Evolutionary conservation across 495 filamentous ascomycete genomes (phyloP).

Genomic region (Xylaria bambusicola): DNA sequence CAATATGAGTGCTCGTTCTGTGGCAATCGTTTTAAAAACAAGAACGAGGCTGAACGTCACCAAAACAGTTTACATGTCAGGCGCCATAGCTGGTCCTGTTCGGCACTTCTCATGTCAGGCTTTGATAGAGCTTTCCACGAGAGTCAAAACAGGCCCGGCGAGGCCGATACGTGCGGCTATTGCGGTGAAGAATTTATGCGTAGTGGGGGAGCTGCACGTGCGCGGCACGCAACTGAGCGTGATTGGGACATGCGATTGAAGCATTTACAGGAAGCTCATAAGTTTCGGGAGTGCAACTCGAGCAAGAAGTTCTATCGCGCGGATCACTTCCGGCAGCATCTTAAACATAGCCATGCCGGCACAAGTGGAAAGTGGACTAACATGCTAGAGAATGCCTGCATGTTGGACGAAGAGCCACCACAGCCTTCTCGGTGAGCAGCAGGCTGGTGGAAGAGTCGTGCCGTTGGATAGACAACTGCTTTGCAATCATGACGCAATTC

Average conservation of each 20-base stretch:
- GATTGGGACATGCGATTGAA: constrained; percentile 85
- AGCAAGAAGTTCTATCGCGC: constrained; percentile 98
- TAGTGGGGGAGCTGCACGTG: constrained; percentile 43
- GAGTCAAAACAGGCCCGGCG: constrained; percentile 59
- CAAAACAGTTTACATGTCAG: constrained; percentile 95
- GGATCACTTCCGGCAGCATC: constrained; percentile 96
- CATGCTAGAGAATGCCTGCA: constrained; percentile 93
- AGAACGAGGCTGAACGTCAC: constrained; percentile 97
- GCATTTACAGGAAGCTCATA: constrained; percentile 88
- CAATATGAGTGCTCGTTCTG: constrained; percentile 94
- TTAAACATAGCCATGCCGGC: constrained; percentile 96
- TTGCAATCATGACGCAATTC: not conserved
- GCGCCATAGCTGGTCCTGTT: constrained; percentile 97
- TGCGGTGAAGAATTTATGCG: constrained; percentile 92
- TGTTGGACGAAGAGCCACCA: constrained; percentile 75
- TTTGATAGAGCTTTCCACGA: constrained; percentile 85
- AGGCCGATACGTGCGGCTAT: constrained; percentile 86
- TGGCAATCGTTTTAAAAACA: constrained; percentile 97
- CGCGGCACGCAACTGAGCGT: constrained; percentile 44
- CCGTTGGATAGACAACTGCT: constrained; percentile 20
- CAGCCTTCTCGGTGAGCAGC: constrained; percentile 34
- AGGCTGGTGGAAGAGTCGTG: constrained; percentile 12
- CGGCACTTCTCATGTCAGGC: constrained; percentile 63
- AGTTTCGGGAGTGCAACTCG: constrained; percentile 97
- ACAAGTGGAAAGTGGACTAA: constrained; percentile 99